Base-by-base conservation (phyloP, 805 yeast genomes). In the Kluyveromyces starmeri region DNA sequence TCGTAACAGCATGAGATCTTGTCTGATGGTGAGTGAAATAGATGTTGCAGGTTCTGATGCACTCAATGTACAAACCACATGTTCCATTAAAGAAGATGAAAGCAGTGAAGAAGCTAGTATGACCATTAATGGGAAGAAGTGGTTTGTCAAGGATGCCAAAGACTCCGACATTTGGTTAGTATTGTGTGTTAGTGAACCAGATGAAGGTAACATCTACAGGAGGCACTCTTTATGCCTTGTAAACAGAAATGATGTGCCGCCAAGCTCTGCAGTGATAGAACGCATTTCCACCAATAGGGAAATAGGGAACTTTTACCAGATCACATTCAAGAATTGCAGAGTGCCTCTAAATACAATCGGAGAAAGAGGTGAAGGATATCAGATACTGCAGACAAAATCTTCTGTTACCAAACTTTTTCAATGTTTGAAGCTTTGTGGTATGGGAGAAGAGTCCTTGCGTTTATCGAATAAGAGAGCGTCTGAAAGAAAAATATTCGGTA, bases 371-470 rank as follows among this genome's bases (percentile, higher is more conserved):
- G 64, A 67, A 37, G 83, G 83, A 2, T 76, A 75, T 48, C 75
- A 71, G 40, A 62, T 76, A 42, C 72, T 76, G 44, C 82, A 75
- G 53, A 72, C 78, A 15, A 64, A 82, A 37, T 61, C 76, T 27
- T 82, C 82, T 2, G 81, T 82, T 1, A 82, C 83, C n/a, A 61
- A 82, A 50, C 71, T 76, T 43, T 83, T 75, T 53, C 82, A 76
- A 52, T 76, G 82, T 53, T 75, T 76, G 82, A 61, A 82, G 48
- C 53, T 70, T 20, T 62, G 76, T 42, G 83, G 83, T 4, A 70
- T 65, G 26, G 82, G 77, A 6, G 78, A 73, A 45, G 70, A 64
- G 45, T 73, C 78, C 3, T 59, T 76, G 36, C 42, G 57, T 41
- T 59, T 63, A 38, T 65, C 69, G 34, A 63, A 67, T 18, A 59